phyloP scores from a whole-genome alignment of 768 basidiomycete species.

The Sistotremastrum niveocremeum region DNA sequence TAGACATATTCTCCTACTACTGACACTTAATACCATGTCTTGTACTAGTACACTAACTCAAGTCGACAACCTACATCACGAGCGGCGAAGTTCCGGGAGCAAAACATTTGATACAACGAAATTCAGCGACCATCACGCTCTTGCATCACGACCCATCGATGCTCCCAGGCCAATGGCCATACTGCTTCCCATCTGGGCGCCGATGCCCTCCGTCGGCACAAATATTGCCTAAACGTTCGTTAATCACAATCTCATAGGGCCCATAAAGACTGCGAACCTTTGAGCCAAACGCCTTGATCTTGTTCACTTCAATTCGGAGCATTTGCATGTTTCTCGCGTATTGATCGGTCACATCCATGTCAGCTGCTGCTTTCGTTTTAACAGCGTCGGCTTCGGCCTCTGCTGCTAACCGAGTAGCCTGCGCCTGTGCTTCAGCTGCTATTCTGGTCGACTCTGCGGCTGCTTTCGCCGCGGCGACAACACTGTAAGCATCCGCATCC shows the following conservation, averaged over 20 bases:
- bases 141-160: conserved; percentile 32
- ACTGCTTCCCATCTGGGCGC: conserved; percentile 42
- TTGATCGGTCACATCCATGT: conserved; percentile 41
- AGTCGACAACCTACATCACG: too few species aligned
- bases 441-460: conserved; percentile 53
- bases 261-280: conserved; percentile 12
- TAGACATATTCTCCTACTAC: too few species aligned
- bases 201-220: conserved; percentile 48
- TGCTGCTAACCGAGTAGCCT: conserved; percentile 62
- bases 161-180: conserved; percentile 64
- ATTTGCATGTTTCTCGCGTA: conserved; percentile 72
- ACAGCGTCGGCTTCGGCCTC: conserved; percentile 63
- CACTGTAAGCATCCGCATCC: conserved; percentile 61
- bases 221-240: conserved; percentile 33
- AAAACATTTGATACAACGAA: neutral
- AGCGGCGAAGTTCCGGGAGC: neutral
- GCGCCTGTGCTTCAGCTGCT: conserved; percentile 63
- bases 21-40: too few species aligned
- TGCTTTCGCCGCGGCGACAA: conserved; percentile 63
- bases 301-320: conserved; percentile 47
- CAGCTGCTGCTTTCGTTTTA: conserved; percentile 50
- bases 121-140: neutral
- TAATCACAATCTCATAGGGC: too few species aligned
- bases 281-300: conserved; percentile 51
- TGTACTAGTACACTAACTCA: too few species aligned